A percentile compares a stretch with the other conserved stretches of the same genome.
Evolutionary conservation across 2,329 filamentous ascomycete species (phyloP).

Genomic region (Pseudocercospora macadamiae): DNA sequence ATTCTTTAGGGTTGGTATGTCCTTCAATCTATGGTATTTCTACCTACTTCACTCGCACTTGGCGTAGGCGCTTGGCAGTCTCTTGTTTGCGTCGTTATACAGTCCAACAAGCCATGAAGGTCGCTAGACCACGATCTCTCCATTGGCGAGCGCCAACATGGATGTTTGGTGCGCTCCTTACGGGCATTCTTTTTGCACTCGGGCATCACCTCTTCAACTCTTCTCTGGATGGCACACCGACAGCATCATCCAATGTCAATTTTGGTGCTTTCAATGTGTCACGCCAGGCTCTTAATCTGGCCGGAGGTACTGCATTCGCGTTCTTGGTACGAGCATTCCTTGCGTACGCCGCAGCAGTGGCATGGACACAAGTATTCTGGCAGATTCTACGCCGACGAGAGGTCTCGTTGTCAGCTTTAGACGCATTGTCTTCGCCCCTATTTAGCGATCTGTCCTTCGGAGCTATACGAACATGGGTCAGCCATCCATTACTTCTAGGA

Average conservation of each 20-base stretch:
- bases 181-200: neutral
- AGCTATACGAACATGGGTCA: neutral
- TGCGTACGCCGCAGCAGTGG: neutral
- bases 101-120: neutral
- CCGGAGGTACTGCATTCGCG: neutral
- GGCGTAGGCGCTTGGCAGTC: neutral
- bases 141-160: neutral
- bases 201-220: neutral
- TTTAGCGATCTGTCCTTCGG: neutral
- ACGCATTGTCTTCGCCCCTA: neutral
- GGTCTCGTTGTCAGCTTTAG: neutral
- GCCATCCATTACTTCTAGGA: neutral
- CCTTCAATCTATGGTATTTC: no score
- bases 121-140: neutral
- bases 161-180: neutral
- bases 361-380: neutral
- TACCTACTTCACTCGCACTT: neutral
- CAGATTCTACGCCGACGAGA: neutral
- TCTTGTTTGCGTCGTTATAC: neutral
- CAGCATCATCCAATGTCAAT: neutral
- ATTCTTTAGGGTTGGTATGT: no score
- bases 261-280: neutral
- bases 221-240: neutral
- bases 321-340: neutral
- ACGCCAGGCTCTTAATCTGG: neutral